These are phyloP conservation scores for Polytolypa hystricis DNA, from an alignment of 2,329 filamentous ascomycete species.

Conservation along the genomic window DNA sequence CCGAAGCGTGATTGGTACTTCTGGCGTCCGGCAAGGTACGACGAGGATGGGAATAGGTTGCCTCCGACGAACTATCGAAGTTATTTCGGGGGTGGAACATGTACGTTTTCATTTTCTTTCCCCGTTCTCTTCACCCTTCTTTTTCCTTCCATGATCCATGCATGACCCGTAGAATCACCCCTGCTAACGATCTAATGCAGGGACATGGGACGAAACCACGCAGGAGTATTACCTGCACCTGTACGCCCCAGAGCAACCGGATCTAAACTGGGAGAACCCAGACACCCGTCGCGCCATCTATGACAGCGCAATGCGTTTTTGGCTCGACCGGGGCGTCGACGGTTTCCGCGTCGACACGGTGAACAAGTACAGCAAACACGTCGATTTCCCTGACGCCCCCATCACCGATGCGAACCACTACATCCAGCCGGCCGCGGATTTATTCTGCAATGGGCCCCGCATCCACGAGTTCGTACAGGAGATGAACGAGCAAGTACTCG, in stretches of 20 bases:
- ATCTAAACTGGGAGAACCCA: conserved; percentile 66
- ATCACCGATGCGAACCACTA: conserved; percentile 36
- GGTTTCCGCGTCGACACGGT: conserved; percentile 60
- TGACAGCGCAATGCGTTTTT: conserved; percentile 58
- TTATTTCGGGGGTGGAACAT: conserved; percentile 51
- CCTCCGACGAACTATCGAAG: conserved; percentile 62
- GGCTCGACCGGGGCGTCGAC: conserved; percentile 59
- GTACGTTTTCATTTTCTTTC: too few relatives aligned
- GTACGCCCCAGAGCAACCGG: conserved; percentile 61
- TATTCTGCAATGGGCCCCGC: conserved; percentile 57
- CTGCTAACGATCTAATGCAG: conserved; percentile 1
- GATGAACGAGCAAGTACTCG: conserved; percentile 50
- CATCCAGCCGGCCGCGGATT: conserved; percentile 42
- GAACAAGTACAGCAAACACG: conserved; percentile 47
- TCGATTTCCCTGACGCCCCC: conserved; percentile 45
- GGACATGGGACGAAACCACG: conserved; percentile 56
- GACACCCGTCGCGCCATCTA: conserved; percentile 56
- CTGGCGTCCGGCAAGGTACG: conserved; percentile 37
- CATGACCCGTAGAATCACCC: not conserved
- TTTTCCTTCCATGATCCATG: not conserved
- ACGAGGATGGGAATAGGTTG: conserved; percentile 43
- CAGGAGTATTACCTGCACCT: conserved; percentile 63
- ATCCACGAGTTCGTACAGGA: conserved; percentile 58
- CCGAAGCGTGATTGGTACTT: conserved; percentile 58
- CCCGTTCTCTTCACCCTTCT: not conserved